A percentile compares a stretch with the other conserved stretches of the same genome.
phyloP scores from a whole-genome alignment of 148 eudicot species.

The Camellia japonica region DNA sequence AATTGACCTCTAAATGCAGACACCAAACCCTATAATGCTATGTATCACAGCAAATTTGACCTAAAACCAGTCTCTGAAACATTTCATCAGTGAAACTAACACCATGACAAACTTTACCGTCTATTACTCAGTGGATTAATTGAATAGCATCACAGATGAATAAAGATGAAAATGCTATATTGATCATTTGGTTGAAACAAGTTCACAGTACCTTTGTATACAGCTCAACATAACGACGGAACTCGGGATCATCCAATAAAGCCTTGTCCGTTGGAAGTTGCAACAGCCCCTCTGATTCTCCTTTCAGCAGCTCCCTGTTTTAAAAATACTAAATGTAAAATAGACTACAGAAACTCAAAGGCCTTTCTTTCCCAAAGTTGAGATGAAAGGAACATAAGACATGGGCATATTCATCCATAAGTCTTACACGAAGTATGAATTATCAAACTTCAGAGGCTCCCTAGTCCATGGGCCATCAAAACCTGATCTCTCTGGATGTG shows the following conservation, averaged over 20 bases:
- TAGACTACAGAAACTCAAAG: constrained; percentile 5
- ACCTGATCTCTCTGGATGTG: constrained; percentile 17
- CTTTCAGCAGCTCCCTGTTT: constrained; percentile 77
- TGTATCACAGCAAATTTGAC: neutral
- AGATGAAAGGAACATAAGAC: constrained; percentile 5
- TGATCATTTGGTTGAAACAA: neutral
- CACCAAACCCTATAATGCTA: neutral
- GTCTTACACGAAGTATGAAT: constrained; percentile 86
- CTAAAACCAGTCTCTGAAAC: constrained; percentile 3
- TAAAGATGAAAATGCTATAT: neutral
- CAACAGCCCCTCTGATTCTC: constrained; percentile 82
- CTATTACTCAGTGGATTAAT: neutral
- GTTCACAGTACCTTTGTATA: constrained; percentile 69
- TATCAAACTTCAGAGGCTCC: constrained; percentile 91
- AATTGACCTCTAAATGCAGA: neutral
- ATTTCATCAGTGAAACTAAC: neutral
- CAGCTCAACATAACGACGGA: constrained; percentile 74
- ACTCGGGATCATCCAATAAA: constrained; percentile 76
- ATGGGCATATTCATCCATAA: neutral
- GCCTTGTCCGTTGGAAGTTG: constrained; percentile 80
- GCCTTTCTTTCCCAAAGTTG: neutral
- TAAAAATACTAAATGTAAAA: constrained; percentile 6
- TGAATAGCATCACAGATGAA: neutral
- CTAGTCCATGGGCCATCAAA: constrained; percentile 86
- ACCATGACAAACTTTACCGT: neutral